A percentile compares a stretch with the other conserved stretches of the same genome.
These are phyloP conservation scores for Microglena sp. DNA, from an alignment of 139 green algal species.

Conservation along the genomic window DNA sequence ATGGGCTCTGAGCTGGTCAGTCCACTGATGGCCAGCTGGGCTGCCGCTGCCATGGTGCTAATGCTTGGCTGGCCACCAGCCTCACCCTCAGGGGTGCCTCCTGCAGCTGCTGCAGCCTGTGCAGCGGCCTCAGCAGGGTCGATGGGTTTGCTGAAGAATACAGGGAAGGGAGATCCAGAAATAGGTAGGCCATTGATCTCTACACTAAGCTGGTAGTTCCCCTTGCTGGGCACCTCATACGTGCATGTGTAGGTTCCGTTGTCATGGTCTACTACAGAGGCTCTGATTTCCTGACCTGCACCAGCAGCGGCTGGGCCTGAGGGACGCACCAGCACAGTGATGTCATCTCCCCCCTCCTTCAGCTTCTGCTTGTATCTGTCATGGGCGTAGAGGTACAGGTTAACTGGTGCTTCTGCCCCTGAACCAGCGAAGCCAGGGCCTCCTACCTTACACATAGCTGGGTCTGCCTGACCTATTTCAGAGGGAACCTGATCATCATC, in stretches of 20 bases:
- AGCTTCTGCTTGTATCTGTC: constrained; percentile 15
- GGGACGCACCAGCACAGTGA: constrained; percentile 25
- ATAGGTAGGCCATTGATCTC: constrained; percentile 68
- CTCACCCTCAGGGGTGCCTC: not conserved
- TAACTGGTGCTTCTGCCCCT: constrained; percentile 17
- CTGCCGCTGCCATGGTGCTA: constrained; percentile 2
- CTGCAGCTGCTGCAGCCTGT: not conserved
- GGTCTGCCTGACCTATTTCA: constrained; percentile 5
- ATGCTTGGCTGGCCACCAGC: not conserved
- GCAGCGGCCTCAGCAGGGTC: constrained; percentile 15
- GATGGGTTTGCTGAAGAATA: constrained; percentile 72
- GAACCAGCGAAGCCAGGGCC: constrained; percentile 26
- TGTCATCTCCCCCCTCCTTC: constrained; percentile 31
- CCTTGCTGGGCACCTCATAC: constrained; percentile 60
- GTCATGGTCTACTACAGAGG: constrained; percentile 59
- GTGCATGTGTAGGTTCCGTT: constrained; percentile 75
- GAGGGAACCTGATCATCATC: not conserved
- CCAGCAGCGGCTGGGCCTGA: not conserved
- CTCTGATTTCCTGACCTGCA: no score
- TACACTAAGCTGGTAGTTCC: constrained; percentile 67
- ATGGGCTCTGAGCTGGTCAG: not conserved
- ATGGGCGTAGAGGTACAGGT: constrained; percentile 25
- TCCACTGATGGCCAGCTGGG: constrained; percentile 1
- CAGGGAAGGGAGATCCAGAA: constrained; percentile 72
- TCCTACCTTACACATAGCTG: constrained; percentile 21